Evolutionary conservation across 495 filamentous ascomycete species (phyloP).

Genomic region (Aspergillus mulundensis): DNA sequence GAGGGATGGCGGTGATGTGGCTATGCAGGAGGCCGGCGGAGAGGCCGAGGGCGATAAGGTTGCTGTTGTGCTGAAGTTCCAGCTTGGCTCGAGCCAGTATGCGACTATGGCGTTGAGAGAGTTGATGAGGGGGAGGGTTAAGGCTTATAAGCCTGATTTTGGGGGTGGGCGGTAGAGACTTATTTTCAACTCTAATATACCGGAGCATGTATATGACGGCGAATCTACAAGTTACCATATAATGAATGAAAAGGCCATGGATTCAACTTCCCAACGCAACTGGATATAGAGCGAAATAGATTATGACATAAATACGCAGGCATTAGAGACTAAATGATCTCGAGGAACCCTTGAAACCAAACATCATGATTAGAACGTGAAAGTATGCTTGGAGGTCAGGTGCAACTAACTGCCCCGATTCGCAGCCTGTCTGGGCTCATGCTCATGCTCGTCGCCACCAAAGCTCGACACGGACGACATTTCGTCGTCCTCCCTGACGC

Average conservation of each 20-base stretch:
- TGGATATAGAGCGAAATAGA: not conserved
- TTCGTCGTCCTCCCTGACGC: constrained; percentile 27
- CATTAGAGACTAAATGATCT: not conserved
- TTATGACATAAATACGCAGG: not conserved
- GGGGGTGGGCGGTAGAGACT: constrained; percentile 37
- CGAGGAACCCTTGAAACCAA: not conserved
- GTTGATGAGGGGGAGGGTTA: constrained; percentile 67
- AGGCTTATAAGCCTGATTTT: constrained; percentile 63
- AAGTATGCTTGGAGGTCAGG: not conserved
- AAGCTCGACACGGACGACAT: constrained; percentile 38
- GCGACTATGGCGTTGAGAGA: constrained; percentile 93
- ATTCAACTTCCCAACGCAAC: not conserved
- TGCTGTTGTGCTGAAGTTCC: constrained; percentile 80
- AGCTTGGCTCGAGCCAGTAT: constrained; percentile 82
- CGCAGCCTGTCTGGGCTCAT: constrained; percentile 4
- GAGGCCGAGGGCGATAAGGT: constrained; percentile 48
- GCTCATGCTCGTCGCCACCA: constrained; percentile 19
- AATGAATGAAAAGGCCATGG: not conserved
- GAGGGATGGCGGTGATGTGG: not conserved
- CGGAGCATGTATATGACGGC: not conserved
- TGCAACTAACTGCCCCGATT: not conserved
- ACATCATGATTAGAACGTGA: not conserved
- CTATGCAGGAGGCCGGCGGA: not conserved
- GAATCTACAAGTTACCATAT: not conserved
- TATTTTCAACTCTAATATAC: not conserved